phyloP scores from a whole-genome alignment of 192 early-diverging fungal species.

The Chytriomyces sp. region DNA sequence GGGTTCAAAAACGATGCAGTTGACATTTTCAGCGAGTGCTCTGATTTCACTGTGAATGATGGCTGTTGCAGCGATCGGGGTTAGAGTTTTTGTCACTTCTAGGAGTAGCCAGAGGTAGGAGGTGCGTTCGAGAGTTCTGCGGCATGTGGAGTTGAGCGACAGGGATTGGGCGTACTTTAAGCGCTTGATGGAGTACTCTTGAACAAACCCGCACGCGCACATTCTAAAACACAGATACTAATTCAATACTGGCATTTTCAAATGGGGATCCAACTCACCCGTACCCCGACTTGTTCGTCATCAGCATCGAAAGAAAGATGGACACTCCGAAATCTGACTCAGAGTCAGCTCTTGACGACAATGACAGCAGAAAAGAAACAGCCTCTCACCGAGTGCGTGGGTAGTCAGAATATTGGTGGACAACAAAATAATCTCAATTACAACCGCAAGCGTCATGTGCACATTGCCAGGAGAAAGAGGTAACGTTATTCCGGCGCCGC shows the following conservation, averaged over 20 bases:
- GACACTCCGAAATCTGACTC: conserved; percentile 23
- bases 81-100: conserved; percentile 21
- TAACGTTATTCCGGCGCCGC: not conserved
- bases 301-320: conserved; percentile 30
- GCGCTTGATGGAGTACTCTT: conserved; percentile 11
- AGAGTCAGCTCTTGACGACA: not conserved
- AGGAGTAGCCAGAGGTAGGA: conserved; percentile 29
- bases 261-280: not conserved
- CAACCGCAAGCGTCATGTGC: conserved; percentile 17
- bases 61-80: conserved; percentile 30
- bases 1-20: conserved; percentile 27
- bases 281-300: conserved; percentile 28
- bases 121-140: conserved; percentile 27
- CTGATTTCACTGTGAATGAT: not conserved
- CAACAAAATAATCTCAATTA: conserved; percentile 21
- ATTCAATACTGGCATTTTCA: not conserved
- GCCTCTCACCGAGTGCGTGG: conserved; percentile 7
- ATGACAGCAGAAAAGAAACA: not conserved
- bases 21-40: conserved; percentile 2
- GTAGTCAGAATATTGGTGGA: conserved; percentile 23
- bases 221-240: not conserved
- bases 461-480: conserved; percentile 13
- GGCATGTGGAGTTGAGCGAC: conserved; percentile 28
- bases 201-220: conserved; percentile 27
- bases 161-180: conserved; percentile 20